Percentiles rank a stretch among this genome's conserved stretches.
Conservation (phyloP, 306 rosid species). For the Corylus americana region DNA sequence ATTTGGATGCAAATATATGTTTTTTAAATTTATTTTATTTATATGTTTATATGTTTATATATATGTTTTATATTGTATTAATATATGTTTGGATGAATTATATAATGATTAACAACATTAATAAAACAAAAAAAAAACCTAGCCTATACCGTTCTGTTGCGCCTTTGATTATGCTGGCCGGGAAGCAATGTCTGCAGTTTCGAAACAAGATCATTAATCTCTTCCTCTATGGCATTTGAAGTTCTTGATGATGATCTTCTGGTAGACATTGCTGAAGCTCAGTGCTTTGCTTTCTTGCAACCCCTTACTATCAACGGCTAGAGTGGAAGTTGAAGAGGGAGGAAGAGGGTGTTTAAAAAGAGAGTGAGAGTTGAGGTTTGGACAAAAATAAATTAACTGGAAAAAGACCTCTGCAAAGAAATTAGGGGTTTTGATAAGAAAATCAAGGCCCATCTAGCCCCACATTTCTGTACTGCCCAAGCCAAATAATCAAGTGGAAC, state of each 20-base stretch:
- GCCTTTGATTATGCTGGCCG: constrained; percentile 20
- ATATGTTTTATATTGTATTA: no score
- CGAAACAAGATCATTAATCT: constrained; percentile 34
- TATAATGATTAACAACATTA: not conserved
- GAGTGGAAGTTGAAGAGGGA: constrained; percentile 20
- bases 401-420: constrained; percentile 11
- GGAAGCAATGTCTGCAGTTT: constrained; percentile 43
- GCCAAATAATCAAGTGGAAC: not conserved
- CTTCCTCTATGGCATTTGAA: constrained; percentile 24
- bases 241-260: constrained; percentile 22
- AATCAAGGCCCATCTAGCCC: constrained; percentile 16
- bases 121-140: not conserved
- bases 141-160: constrained; percentile 21
- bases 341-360: constrained; percentile 21
- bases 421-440: constrained; percentile 10
- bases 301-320: not conserved
- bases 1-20: no score
- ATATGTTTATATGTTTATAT: no score
- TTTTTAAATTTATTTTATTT: no score
- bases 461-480: constrained; percentile 11
- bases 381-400: constrained; percentile 12
- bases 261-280: constrained; percentile 25
- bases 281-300: not conserved
- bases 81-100: no score
- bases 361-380: not conserved